Percentiles rank a stretch among this genome's conserved stretches.
phyloP scores from a whole-genome alignment of 306 rosid genomes.

The Corylus heterophylla region DNA sequence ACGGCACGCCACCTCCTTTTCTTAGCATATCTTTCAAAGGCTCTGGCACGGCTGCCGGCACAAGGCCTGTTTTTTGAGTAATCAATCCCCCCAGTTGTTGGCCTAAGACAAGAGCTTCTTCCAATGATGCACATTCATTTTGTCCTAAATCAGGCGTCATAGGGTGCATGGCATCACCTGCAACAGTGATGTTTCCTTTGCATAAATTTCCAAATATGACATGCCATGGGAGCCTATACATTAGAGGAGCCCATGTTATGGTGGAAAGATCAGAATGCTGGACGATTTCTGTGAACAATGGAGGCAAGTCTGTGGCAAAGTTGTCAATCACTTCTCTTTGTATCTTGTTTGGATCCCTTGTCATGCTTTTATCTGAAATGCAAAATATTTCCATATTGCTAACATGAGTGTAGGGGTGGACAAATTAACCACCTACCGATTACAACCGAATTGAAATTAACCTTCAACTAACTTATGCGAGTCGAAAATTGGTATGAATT shows the following conservation, averaged over 20 bases:
- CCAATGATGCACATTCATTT: constrained; percentile 6
- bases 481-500: too few species aligned
- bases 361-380: background rate
- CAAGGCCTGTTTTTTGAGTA: background rate
- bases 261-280: constrained; percentile 23
- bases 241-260: constrained; percentile 16
- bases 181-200: constrained; percentile 19
- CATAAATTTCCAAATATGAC: constrained; percentile 16
- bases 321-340: constrained; percentile 20
- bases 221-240: constrained; percentile 26
- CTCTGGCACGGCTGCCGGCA: background rate
- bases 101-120: constrained; percentile 27
- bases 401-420: too few species aligned
- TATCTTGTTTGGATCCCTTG: constrained; percentile 13
- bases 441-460: too few species aligned
- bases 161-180: constrained; percentile 37
- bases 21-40: background rate
- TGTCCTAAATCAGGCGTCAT: constrained; percentile 32
- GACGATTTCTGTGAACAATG: background rate
- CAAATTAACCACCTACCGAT: too few species aligned
- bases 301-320: constrained; percentile 18
- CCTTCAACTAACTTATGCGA: too few species aligned
- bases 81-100: background rate
- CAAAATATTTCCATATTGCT: background rate
- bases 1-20: constrained; percentile 4